Evolutionary conservation across 176 grass and related monocot species (phyloP).

Genomic region (Triticum aestivum): IWGSC_CS_RefSeq_v2.1 NC_057810.1:714168015-714168514

Average conservation of each 20-base stretch:
- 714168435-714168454: neutral
- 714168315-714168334: slow-evolving; percentile 98
- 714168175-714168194: neutral
- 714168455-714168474: neutral
- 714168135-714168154: slow-evolving; percentile 36
- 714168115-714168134: slow-evolving; percentile 77
- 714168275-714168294: slow-evolving; percentile 80
- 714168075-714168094: slow-evolving; percentile 92
- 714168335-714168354: slow-evolving; percentile 86
- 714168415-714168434: neutral
- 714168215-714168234: neutral
- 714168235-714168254: slow-evolving; percentile 48
- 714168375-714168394: neutral
- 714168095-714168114: slow-evolving; percentile 94
- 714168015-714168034: slow-evolving; percentile 60
- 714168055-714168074: slow-evolving; percentile 97
- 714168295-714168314: slow-evolving; percentile 84
- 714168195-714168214: neutral
- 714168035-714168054: slow-evolving; percentile 92
- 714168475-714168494: slow-evolving; percentile 92
- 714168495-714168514: slow-evolving; percentile 83
- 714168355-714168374: slow-evolving; percentile 89
- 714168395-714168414: neutral
- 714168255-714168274: slow-evolving; percentile 82
- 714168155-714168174: neutral